Base-by-base conservation (phyloP, 139 green algal genomes). In the Micractinium sp. region DNA sequence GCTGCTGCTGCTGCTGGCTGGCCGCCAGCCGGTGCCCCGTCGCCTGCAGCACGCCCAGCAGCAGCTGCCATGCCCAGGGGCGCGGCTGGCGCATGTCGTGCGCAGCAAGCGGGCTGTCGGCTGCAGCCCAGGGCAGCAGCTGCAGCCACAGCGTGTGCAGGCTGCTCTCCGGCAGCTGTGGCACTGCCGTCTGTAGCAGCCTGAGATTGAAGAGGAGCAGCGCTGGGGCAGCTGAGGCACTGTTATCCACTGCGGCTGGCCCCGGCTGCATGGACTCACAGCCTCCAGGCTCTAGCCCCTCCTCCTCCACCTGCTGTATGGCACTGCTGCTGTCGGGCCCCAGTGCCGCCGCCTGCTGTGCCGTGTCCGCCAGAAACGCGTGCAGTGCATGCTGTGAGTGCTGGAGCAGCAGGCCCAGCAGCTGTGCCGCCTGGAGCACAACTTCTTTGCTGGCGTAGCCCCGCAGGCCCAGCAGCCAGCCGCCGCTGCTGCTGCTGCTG, bases 391-490 rank as follows among this genome's bases (percentile, higher is more conserved):
- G 41, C 3, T 47, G 71, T 4, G 71, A 88, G 69, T 88, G 85
- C 41, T 39, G 63, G 69, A 74, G 53, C 27, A 88, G 25, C 27
- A 73, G 47, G 7, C 38, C 20, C 41, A 88, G 33, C 85, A 88
- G 67, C 71, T 82, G 71, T 22, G 85, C 85, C 19, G 5, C 19
- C 71, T 81, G 85, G 41, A 60, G 69, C 85, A 88, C 41, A 1
- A 88, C 41, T 7, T 82, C 85, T 5, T 20, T 88, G 69, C 69
- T 82, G 85, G 41, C 33, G 31, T 88, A 82, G 47, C 0, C 29
- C 13, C 47, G 85, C 5, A 88, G 71, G 13, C 31, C 5, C 20
- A 88, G n/a, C 85, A 88, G 85, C 85, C 71, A 81, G 85, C 63
- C n/a, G n/a, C 31, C 16, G 29, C 69, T 18, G 71, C 31, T 27